These are phyloP conservation scores for Coemansia sp. DNA, from an alignment of 192 early-diverging fungal genomes.

Conservation along the genomic window DNA sequence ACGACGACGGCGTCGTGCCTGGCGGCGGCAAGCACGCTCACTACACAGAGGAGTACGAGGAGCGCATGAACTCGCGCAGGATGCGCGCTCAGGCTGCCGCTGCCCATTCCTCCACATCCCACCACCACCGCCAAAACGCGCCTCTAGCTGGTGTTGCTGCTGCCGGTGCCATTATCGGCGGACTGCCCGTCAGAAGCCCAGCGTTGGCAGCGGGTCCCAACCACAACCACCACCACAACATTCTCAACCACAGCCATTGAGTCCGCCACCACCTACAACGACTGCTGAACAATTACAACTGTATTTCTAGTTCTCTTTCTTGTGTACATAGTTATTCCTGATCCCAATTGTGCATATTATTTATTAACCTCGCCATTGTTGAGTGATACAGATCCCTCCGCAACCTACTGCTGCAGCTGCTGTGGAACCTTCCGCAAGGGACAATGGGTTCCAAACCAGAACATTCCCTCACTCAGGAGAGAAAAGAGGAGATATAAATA, in stretches of 20 bases:
- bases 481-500: too few species aligned
- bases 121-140: neutral
- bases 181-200: neutral
- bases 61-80: slow-evolving; percentile 42
- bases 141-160: neutral
- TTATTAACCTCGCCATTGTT: neutral
- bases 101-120: too few species aligned
- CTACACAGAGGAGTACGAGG: slow-evolving; percentile 57
- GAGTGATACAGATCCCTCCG: too few species aligned
- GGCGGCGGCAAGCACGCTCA: slow-evolving; percentile 44
- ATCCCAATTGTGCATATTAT: neutral
- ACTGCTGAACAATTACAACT: neutral
- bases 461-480: too few species aligned
- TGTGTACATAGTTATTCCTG: neutral
- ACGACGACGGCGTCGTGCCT: slow-evolving; percentile 42
- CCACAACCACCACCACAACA: neutral
- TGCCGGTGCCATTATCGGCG: neutral
- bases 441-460: too few species aligned
- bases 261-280: too few species aligned
- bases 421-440: too few species aligned
- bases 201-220: neutral
- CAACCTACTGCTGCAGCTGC: too few species aligned
- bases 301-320: neutral
- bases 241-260: neutral
- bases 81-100: slow-evolving; percentile 50